Evolutionary conservation across 257 asterid species (phyloP), one percentile per base, ranked within the genome.

Genomic region (Solanum pinnatisectum): DNA sequence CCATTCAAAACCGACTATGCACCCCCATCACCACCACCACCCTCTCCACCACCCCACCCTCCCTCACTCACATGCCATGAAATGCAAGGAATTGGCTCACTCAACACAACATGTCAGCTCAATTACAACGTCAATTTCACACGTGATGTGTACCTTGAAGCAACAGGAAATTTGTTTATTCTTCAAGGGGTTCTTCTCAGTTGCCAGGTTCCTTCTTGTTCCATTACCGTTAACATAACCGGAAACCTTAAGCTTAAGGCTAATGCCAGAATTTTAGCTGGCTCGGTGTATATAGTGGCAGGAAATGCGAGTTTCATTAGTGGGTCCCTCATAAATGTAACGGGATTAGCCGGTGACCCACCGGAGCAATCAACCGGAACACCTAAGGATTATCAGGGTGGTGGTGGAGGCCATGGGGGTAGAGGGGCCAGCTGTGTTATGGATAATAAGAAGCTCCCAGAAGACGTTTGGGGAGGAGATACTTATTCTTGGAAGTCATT

Each of bases 341-440:
- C 99, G 2, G 96, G 94, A 6, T 89, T 93, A 33, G 98, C 95
- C 18, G 98, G 95, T 14, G 89, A 87, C 59, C 93, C 92, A 13
- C 92, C 93, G 9, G 90, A 86, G 25, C 90, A 90, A 39, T 87
- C 93, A n/a, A 77, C 74, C 8, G 98, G 99, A 88, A 93, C 96
- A 27, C 98, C 99, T 22, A 89, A 89, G 23, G 98, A 85, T 36
- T 90, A 81, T 1, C 90, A 93, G 88, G 99, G 98, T 27, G 96
- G 95, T 1, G 99, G 99, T 30, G 98, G 96, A 27, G 99, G 99
- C 8, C 95, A 93, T 70, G 99, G 99, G 7, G 98, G 98, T 9
- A 94, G 98, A 89, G 99, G 98, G 25, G 98, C 99, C 10, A 94
- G 96, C 89, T 95, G 99, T 68, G 91, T 96, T 84, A 90, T 93